Evolutionary conservation across 1,284 basidiomycete genomes (phyloP).

Genomic region (Nidula niveotomentosa): DNA sequence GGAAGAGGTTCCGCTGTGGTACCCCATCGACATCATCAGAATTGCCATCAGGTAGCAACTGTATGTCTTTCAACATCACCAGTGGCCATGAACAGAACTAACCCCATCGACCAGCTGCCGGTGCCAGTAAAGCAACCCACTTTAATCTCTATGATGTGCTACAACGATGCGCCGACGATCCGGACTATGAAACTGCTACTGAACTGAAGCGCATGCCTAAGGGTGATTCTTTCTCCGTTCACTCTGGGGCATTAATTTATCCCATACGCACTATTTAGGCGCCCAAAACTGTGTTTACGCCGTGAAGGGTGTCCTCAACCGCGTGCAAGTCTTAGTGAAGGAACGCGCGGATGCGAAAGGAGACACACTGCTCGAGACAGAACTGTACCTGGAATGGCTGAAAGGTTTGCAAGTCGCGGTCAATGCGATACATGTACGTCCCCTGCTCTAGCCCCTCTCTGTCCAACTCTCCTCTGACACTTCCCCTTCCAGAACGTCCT

Average conservation of each 20-base stretch:
- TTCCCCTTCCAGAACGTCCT: slow-evolving; percentile 26
- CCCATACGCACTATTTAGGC: slow-evolving; percentile 2
- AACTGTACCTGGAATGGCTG: slow-evolving; percentile 38
- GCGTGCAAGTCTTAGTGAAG: slow-evolving; percentile 27
- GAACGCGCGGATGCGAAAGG: slow-evolving; percentile 17
- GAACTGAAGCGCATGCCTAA: slow-evolving; percentile 17
- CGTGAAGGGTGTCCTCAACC: slow-evolving; percentile 25
- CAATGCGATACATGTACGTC: slow-evolving; percentile 31
- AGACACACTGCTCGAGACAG: slow-evolving; percentile 31
- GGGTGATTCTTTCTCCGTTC: slow-evolving; percentile 11
- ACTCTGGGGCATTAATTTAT: background rate
- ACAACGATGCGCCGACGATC: slow-evolving; percentile 7
- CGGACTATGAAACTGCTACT: slow-evolving; percentile 6
- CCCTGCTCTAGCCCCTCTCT: background rate
- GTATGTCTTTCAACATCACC: slow-evolving; percentile 9
- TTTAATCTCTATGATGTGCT: slow-evolving; percentile 10
- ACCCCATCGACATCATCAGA: slow-evolving; percentile 10
- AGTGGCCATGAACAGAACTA: background rate
- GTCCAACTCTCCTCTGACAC: background rate
- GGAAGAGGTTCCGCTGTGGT: slow-evolving; percentile 17
- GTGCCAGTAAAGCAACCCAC: background rate
- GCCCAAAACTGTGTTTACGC: slow-evolving; percentile 3
- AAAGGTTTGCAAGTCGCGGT: slow-evolving; percentile 32
- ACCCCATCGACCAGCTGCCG: background rate
- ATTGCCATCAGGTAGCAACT: slow-evolving; percentile 14